Evolutionary conservation across 192 early-diverging fungal genomes (phyloP), one percentile per base, ranked within the genome.

Genomic region (Coemansia furcata): DNA sequence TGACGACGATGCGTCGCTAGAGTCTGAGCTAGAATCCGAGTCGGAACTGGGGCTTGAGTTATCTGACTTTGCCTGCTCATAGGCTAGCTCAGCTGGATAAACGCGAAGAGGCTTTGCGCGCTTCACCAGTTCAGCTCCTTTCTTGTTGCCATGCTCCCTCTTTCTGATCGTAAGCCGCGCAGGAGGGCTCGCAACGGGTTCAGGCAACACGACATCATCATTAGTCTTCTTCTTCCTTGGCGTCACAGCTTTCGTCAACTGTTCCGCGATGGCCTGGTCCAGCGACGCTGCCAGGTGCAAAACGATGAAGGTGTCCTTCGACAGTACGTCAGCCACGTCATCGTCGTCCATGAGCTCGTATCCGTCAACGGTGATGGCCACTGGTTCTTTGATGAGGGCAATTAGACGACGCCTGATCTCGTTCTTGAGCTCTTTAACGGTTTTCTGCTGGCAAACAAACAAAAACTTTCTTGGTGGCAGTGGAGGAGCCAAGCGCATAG

Each of bases 301-400:
- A n/a, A 19, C 32, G 10, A 69, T 42, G 19, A 33, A 33, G 38
- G 26, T 26, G 23, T 43, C 46, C 35, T 54, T 39, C 6, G 67
- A 37, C 30, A 77, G 33, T 14, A 77, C 35, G 49, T 77, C 75
- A 6, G 4, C 19, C 14, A 72, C 75, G 11, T 61, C 49, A 15
- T 76, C 79, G 15, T 81, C 74, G 50, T 81, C 79, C 79, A 81
- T 81, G 33, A 81, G 63, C 64, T 76, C 79, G 46, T 58, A 76
- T 6, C 70, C 79, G 35, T 65, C 60, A 2, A 42, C 40, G 0
- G 54, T 26, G 3, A 81, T 60, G 0, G 37, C 30, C 14, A 81
- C 52, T 3, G 79, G 73, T n/a, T 66, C 60, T 0, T 32, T 55
- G 30, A 68, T 71, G 6, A 81, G 59, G 4, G 44, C 21, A 1